phyloP scores from a whole-genome alignment of 2,329 filamentous ascomycete genomes.

The Pseudogymnoascus sp. region DNA sequence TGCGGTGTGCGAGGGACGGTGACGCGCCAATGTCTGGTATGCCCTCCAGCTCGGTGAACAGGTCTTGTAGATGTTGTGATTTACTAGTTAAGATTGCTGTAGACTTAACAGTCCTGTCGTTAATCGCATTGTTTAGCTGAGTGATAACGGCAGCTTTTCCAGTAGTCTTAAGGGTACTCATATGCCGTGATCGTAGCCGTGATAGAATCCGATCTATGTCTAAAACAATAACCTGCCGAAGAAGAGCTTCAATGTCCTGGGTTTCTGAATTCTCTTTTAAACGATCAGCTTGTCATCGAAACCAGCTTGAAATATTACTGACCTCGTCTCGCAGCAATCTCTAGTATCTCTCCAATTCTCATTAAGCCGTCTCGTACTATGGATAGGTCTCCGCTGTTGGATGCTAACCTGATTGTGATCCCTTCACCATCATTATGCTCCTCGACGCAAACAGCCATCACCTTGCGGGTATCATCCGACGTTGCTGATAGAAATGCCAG shows the following conservation, averaged over 20 bases:
- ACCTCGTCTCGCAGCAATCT: constrained; percentile 19
- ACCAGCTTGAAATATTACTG: not conserved
- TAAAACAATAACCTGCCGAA: constrained; percentile 20
- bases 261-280: constrained; percentile 14
- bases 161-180: not conserved
- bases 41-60: constrained; percentile 16
- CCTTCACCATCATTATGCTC: constrained; percentile 16
- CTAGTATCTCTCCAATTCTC: constrained; percentile 17
- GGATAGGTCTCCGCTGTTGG: constrained; percentile 19
- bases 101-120: constrained; percentile 12
- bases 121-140: constrained; percentile 13
- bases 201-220: constrained; percentile 21
- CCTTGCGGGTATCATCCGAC: constrained; percentile 16
- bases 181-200: constrained; percentile 21
- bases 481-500: constrained; percentile 22
- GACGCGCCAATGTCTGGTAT: not conserved
- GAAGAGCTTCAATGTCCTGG: constrained; percentile 17
- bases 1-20: not conserved
- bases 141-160: constrained; percentile 15
- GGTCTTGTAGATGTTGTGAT: not conserved
- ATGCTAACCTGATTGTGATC: constrained; percentile 21
- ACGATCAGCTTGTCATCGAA: not conserved
- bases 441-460: constrained; percentile 23
- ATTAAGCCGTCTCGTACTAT: constrained; percentile 15
- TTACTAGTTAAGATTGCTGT: not conserved